phyloP scores from a whole-genome alignment of 2,329 filamentous ascomycete species.

The Stachybotrys chlorohalonatus region DNA sequence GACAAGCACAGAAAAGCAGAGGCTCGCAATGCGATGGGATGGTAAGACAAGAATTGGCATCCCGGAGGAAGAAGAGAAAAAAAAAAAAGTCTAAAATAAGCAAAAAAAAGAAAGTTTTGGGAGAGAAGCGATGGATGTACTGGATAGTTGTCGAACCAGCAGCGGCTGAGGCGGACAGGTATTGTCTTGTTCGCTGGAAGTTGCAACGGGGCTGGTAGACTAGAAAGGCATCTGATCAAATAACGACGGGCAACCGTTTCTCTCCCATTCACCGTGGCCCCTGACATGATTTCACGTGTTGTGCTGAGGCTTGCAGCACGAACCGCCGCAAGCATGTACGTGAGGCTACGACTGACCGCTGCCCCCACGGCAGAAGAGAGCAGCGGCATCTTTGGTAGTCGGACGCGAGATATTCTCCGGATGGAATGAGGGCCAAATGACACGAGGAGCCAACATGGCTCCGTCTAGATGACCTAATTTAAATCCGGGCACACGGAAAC shows the following conservation, averaged over 20 bases:
- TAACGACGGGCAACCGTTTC: constrained; percentile 3
- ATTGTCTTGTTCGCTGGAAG: not conserved
- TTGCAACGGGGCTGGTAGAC: constrained; percentile 1
- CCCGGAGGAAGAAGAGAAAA: constrained; percentile 6
- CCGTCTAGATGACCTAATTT: constrained; percentile 29
- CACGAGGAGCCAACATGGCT: constrained; percentile 7
- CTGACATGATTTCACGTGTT: not conserved
- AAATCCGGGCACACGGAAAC: constrained; percentile 15
- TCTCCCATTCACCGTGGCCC: constrained; percentile 1
- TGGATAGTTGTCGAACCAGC: constrained; percentile 13
- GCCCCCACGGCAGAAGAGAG: not conserved
- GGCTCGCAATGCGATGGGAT: not conserved
- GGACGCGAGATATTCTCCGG: constrained; percentile 9
- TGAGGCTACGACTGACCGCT: not conserved
- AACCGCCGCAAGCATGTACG: no score
- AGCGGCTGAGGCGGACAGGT: constrained; percentile 1
- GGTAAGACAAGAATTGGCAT: constrained; percentile 4
- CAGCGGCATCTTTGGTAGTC: constrained; percentile 3
- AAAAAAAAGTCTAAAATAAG: constrained; percentile 16
- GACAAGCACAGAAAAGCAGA: not conserved
- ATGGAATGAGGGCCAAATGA: constrained; percentile 19
- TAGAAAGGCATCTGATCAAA: constrained; percentile 2
- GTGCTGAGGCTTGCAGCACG: not conserved
- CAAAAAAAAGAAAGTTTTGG: constrained; percentile 11
- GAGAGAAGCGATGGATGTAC: constrained; percentile 13